phyloP scores from a whole-genome alignment of 2,329 filamentous ascomycete species.

The Paecilomyces fulvus region DNA sequence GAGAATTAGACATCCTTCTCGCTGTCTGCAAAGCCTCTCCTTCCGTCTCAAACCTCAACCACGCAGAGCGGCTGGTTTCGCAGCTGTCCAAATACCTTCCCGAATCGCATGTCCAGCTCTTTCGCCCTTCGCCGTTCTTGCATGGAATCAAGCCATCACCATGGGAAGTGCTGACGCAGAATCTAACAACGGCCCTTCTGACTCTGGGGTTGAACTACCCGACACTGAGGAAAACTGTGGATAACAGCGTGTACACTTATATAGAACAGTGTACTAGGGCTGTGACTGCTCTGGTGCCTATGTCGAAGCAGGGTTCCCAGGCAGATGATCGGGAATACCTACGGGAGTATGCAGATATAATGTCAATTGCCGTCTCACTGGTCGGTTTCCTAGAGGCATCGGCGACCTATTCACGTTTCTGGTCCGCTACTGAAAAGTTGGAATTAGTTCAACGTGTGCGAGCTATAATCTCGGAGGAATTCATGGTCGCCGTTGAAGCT shows the following conservation, averaged over 20 bases:
- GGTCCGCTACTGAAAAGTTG: constrained; percentile 66
- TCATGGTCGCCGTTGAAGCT: constrained; percentile 78
- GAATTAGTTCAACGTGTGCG: constrained; percentile 64
- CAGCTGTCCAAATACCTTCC: constrained; percentile 79
- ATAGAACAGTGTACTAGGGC: constrained; percentile 60
- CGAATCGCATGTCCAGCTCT: constrained; percentile 70
- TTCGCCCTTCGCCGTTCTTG: constrained; percentile 73
- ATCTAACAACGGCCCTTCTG: constrained; percentile 73
- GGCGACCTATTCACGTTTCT: constrained; percentile 70
- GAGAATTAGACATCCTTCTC: constrained; percentile 85
- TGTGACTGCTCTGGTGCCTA: constrained; percentile 47
- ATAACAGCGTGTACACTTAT: constrained; percentile 62
- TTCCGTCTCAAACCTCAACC: constrained; percentile 58
- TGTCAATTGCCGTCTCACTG: constrained; percentile 75
- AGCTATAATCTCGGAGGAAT: constrained; percentile 69
- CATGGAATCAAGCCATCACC: constrained; percentile 77
- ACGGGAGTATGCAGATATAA: constrained; percentile 59
- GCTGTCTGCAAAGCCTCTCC: constrained; percentile 87
- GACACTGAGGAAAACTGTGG: constrained; percentile 57
- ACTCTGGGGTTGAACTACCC: constrained; percentile 66
- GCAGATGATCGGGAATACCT: constrained; percentile 24
- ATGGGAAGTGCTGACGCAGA: constrained; percentile 72
- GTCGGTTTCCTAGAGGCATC: constrained; percentile 82
- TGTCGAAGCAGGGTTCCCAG: constrained; percentile 51
- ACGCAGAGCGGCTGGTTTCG: constrained; percentile 67